Percentiles rank a stretch among this genome's conserved stretches.
Conservation (phyloP, 352 stramenopile genomes). For the Phytophthora citricola region DNA sequence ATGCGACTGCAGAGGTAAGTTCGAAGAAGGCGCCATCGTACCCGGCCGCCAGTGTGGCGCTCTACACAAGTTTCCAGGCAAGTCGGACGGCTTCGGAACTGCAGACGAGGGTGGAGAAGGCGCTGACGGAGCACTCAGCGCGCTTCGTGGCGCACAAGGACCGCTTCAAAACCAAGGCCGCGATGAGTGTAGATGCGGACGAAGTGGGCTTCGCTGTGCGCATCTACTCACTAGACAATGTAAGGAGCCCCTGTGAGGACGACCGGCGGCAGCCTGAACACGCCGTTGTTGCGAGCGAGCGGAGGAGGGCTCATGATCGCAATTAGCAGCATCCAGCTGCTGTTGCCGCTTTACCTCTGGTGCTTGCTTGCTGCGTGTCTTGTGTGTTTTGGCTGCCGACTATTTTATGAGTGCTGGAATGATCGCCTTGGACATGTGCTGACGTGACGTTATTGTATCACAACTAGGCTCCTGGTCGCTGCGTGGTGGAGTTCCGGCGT, state of each 20-base stretch:
- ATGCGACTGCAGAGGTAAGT: conserved; percentile 40
- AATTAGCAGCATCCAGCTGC: conserved; percentile 33
- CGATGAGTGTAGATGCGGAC: conserved; percentile 50
- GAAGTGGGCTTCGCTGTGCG: conserved; percentile 63
- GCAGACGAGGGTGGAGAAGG: conserved; percentile 62
- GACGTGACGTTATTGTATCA: conserved; percentile 33
- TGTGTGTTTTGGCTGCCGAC: conserved; percentile 28
- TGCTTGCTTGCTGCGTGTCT: conserved; percentile 35
- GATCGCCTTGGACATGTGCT: conserved; percentile 25
- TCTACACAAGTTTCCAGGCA: conserved; percentile 84
- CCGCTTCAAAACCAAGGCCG: conserved; percentile 81
- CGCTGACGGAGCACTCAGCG: conserved; percentile 54
- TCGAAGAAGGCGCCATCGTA: conserved; percentile 58
- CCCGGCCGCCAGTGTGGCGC: conserved; percentile 58
- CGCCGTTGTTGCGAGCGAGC: conserved; percentile 30
- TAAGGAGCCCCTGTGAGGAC: conserved; percentile 47
- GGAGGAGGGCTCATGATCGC: conserved; percentile 16
- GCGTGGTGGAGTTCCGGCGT: conserved; percentile 78
- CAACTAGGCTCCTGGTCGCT: conserved; percentile 53
- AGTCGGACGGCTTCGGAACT: conserved; percentile 51
- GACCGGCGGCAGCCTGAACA: conserved; percentile 25
- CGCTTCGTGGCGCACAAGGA: conserved; percentile 62
- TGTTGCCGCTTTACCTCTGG: conserved; percentile 32
- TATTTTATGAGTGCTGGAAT: conserved; percentile 24
- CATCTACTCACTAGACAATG: conserved; percentile 77